phyloP scores from a whole-genome alignment of 805 yeast genomes.

The Peterozyma xylosa region DNA sequence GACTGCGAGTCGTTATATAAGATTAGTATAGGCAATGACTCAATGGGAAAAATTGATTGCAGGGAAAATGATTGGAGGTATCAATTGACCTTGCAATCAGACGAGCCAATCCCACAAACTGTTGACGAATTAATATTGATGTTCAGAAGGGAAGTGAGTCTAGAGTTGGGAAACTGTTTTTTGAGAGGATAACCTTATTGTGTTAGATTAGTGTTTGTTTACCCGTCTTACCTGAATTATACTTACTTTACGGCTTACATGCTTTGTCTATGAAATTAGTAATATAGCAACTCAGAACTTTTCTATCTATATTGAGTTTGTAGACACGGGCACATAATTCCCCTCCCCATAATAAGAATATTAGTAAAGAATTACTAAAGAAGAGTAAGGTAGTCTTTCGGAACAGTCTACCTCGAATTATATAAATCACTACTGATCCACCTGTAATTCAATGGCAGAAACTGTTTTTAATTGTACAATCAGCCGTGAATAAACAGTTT shows the following conservation, averaged over 20 bases:
- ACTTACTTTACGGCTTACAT: too few relatives aligned
- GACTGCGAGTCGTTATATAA: conserved; percentile 14
- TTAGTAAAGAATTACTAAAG: neutral
- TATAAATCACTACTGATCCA: too few relatives aligned
- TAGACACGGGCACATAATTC: neutral
- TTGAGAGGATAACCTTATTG: conserved; percentile 3
- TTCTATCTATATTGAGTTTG: neutral
- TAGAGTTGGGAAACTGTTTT: conserved; percentile 21
- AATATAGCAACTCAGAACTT: too few relatives aligned
- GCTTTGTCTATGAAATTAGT: too few relatives aligned
- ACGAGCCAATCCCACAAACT: conserved; percentile 9
- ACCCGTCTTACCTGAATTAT: too few relatives aligned
- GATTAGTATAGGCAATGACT: conserved; percentile 9
- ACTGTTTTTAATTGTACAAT: too few relatives aligned
- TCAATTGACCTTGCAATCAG: conserved; percentile 2
- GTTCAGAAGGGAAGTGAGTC: conserved; percentile 17
- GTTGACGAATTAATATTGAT: conserved; percentile 11
- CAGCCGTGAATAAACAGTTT: too few relatives aligned
- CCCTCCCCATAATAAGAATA: neutral
- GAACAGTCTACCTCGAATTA: too few relatives aligned
- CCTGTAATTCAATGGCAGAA: too few relatives aligned
- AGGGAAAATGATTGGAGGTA: conserved; percentile 13
- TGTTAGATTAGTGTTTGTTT: too few relatives aligned
- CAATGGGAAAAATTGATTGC: neutral
- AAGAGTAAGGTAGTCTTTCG: neutral